These are phyloP conservation scores for Chlorokybus atmophyticus DNA, from an alignment of 139 green algal species.

Conservation along the genomic window DNA sequence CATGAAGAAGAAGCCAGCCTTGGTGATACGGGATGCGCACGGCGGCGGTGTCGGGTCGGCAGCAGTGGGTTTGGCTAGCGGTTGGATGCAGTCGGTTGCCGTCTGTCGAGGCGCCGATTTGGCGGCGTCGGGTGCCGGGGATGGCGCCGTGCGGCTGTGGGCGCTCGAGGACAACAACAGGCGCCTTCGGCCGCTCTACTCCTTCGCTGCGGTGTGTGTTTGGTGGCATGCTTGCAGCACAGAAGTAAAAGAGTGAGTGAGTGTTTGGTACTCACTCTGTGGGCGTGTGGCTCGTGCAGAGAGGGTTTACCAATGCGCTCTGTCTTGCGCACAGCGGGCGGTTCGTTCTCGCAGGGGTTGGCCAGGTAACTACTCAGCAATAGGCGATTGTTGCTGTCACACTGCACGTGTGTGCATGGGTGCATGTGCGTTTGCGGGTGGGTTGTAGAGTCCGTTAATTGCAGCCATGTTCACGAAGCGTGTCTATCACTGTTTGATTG, in stretches of 20 bases:
- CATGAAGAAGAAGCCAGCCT: conserved; percentile 60
- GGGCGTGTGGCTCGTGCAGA: conserved; percentile 7
- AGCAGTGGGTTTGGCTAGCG: no score
- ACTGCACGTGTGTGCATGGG: no score
- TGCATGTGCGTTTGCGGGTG: no score
- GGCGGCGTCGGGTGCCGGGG: conserved; percentile 66
- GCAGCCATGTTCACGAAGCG: no score
- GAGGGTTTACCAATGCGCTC: conserved; percentile 82
- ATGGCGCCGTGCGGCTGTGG: conserved; percentile 80
- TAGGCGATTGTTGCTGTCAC: no score
- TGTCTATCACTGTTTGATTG: no score
- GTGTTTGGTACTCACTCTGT: not conserved
- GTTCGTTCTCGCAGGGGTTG: conserved; percentile 71
- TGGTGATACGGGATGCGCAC: conserved; percentile 30
- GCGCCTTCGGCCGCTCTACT: conserved; percentile 35
- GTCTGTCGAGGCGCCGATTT: conserved; percentile 56
- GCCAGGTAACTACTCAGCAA: no score
- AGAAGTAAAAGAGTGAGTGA: not conserved
- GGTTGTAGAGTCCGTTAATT: no score
- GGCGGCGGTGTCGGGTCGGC: not conserved
- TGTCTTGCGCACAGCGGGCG: conserved; percentile 47
- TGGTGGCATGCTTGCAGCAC: not conserved
- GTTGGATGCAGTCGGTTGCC: conserved; percentile 73
- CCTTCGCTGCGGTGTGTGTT: conserved; percentile 37
- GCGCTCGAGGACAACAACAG: conserved; percentile 17